Conservation (phyloP, 179 eudicot genomes). For the Sideroxylon spinosum region DNA sequence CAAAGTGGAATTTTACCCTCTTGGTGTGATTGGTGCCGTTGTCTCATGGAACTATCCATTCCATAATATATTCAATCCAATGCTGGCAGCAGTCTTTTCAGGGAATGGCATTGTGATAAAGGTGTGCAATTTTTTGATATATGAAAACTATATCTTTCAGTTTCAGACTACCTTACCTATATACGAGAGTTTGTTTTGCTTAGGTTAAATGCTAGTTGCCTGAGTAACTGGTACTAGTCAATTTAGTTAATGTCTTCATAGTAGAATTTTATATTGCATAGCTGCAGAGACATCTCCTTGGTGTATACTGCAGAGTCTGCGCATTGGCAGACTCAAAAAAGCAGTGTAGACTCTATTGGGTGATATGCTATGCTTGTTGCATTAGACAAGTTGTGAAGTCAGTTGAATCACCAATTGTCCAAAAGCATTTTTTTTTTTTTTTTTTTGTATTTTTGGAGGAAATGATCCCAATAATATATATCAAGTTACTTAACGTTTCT, state of each 20-base stretch:
- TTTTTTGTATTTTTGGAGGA: no score
- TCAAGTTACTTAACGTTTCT: no score
- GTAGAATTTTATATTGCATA: neutral
- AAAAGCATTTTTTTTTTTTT: no score
- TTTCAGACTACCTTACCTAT: neutral
- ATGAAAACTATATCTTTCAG: neutral
- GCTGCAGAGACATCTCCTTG: neutral
- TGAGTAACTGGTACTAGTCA: no score
- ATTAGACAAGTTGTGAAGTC: no score
- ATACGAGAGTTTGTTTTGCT: neutral
- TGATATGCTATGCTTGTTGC: neutral
- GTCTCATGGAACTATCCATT: constrained; percentile 99
- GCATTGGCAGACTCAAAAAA: neutral
- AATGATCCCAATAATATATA: no score
- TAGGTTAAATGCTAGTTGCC: neutral
- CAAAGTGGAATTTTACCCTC: constrained; percentile 90
- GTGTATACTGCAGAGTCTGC: neutral
- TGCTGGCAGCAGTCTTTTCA: constrained; percentile 94
- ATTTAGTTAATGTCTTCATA: neutral
- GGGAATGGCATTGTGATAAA: constrained; percentile 92
- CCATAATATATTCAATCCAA: constrained; percentile 91
- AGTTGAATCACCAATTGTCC: no score
- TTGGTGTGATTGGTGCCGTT: constrained; percentile 96
- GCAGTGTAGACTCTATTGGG: neutral
- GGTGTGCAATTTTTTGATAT: constrained; percentile 34